phyloP scores from a whole-genome alignment of 2,329 filamentous ascomycete genomes.

The Aspergillus sojae region DNA sequence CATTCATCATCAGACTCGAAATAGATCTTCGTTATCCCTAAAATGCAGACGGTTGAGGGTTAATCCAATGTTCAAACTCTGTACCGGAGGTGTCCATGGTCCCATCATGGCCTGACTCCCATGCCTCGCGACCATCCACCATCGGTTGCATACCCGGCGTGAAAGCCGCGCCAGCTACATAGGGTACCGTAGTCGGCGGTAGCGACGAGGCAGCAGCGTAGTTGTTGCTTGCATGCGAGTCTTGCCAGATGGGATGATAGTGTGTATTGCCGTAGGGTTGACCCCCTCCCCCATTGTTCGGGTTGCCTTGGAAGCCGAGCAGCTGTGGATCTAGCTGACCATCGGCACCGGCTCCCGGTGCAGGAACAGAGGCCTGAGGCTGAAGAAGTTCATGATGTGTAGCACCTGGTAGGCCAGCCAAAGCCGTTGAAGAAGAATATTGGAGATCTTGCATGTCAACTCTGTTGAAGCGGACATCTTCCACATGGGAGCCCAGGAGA shows the following conservation, averaged over 20 bases:
- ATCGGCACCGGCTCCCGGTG: slow-evolving; percentile 27
- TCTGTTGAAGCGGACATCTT: slow-evolving; percentile 50
- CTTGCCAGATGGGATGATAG: slow-evolving; percentile 28
- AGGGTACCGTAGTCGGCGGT: slow-evolving; percentile 17
- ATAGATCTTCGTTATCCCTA: slow-evolving; percentile 5
- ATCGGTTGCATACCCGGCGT: slow-evolving; percentile 35
- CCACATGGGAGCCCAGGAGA: slow-evolving; percentile 37
- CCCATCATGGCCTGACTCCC: slow-evolving; percentile 42
- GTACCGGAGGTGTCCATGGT: slow-evolving; percentile 42
- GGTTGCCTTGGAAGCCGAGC: slow-evolving; percentile 32
- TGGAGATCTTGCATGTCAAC: slow-evolving; percentile 31
- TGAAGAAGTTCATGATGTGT: slow-evolving; percentile 48
- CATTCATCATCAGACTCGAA: slow-evolving; percentile 7
- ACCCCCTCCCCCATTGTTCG: slow-evolving; percentile 14
- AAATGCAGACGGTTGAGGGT: slow-evolving; percentile 25
- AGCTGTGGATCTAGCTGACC: slow-evolving; percentile 48
- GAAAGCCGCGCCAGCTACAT: slow-evolving; percentile 18
- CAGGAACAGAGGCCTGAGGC: slow-evolving; percentile 30
- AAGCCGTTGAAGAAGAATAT: slow-evolving; percentile 33
- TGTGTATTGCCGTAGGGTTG: slow-evolving; percentile 21
- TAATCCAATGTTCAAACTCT: slow-evolving; percentile 53
- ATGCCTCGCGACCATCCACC: slow-evolving; percentile 37
- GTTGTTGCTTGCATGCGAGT: slow-evolving; percentile 18
- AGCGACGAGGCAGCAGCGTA: slow-evolving; percentile 24
- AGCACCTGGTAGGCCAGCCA: slow-evolving; percentile 48